phyloP scores from a whole-genome alignment of 208 protist genomes.

The Tritrichomonas foetus region DNA sequence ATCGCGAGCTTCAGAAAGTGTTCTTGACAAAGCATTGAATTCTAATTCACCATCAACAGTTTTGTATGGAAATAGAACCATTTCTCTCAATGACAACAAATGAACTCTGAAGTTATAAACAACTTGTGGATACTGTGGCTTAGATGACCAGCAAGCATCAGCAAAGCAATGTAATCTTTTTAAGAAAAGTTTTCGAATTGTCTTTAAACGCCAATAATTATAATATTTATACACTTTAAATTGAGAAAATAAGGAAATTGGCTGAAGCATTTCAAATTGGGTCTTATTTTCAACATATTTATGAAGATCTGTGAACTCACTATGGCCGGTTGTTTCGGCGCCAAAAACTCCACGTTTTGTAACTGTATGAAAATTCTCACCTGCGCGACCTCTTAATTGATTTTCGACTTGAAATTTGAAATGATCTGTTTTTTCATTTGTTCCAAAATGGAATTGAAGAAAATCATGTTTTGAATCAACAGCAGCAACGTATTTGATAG shows the following conservation, averaged over 20 bases:
- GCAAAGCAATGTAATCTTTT: neutral
- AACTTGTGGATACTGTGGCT: neutral
- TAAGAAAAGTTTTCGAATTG: neutral
- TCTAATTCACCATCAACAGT: neutral
- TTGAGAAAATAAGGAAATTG: neutral
- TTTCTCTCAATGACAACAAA: neutral
- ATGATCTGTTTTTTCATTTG: neutral
- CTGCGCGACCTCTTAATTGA: neutral
- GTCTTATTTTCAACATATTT: neutral
- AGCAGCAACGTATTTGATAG: neutral
- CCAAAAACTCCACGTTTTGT: neutral
- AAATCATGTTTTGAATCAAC: conserved; percentile 28
- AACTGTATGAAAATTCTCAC: neutral
- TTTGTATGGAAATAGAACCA: neutral
- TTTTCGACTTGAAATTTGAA: neutral
- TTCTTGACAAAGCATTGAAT: neutral
- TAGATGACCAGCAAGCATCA: neutral
- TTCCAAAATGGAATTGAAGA: conserved; percentile 3
- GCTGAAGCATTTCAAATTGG: neutral
- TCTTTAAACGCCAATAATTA: neutral
- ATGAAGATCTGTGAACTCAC: neutral
- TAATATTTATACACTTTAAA: conserved; percentile 29
- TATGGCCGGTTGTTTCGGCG: neutral
- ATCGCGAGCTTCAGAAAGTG: neutral
- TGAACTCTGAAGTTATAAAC: neutral